These are phyloP conservation scores for Aspergillus sclerotioniger DNA, from an alignment of 495 filamentous ascomycete genomes.

Conservation along the genomic window DNA sequence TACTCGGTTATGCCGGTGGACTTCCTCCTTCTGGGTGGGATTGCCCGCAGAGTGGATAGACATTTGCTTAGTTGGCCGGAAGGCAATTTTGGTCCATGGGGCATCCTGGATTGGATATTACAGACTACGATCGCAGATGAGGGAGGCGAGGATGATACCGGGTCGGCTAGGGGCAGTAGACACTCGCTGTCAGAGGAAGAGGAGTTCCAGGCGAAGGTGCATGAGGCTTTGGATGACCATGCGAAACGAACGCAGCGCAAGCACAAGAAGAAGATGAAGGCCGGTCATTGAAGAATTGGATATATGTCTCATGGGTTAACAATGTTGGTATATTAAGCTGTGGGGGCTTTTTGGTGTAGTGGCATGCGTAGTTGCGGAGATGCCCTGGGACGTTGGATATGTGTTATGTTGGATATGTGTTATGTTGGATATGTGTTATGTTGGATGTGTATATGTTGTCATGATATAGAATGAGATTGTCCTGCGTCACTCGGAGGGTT, in stretches of 20 bases:
- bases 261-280: neutral
- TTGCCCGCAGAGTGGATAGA: constrained; percentile 65
- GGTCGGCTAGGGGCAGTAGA: no score
- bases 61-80: constrained; percentile 60
- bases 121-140: constrained; percentile 64
- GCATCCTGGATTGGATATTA: constrained; percentile 71
- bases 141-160: constrained; percentile 48
- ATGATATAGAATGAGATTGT: neutral
- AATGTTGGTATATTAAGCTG: no score
- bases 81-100: constrained; percentile 78
- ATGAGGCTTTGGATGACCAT: constrained; percentile 27
- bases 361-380: neutral
- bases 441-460: constrained; percentile 6
- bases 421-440: constrained; percentile 12
- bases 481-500: no score
- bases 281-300: neutral
- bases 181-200: constrained; percentile 13
- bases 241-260: constrained; percentile 19
- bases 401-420: neutral
- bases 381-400: neutral
- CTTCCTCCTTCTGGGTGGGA: constrained; percentile 66
- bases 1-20: constrained; percentile 70
- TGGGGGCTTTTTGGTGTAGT: neutral
- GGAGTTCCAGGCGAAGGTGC: constrained; percentile 24
- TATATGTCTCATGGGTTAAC: no score